Evolutionary conservation across 169 alveolate genomes (phyloP), one percentile per base, ranked within the genome.

Genomic region (Babesia caballi): DNA sequence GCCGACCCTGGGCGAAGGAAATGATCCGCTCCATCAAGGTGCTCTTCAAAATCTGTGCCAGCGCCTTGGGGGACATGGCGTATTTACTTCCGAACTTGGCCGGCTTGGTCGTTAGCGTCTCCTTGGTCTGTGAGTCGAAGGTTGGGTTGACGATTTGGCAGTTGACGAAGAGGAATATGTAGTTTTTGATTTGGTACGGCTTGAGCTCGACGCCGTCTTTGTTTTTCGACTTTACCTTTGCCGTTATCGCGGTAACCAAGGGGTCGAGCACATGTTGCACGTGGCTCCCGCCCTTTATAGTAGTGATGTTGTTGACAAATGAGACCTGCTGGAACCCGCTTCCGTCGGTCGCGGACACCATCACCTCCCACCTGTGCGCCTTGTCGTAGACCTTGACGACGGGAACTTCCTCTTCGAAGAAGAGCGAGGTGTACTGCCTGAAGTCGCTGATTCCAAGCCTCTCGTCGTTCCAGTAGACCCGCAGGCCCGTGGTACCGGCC

Each of bases 251-350:
- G 58, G 92, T 84, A 19, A 96, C 92, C 23, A 98, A 91, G 61
- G 97, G 98, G 68, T 98, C 99, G 2, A 96, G 84, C 3, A 97
- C 97, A 85, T 95, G 96, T 56, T 91, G 93, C 9, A 98, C 99
- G 82, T 98, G 99, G 2, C 99, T 95, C 8, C 99, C 99, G 0
- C 99, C 99, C 82, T 95, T 95, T 30, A 95, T 89, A 23, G 99
- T 98, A 82, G 97, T 92, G 42, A 98, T 97, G 51, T 97, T 92
- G 85, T 98, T 98, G 52, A 97, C 99, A 85, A 98, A 98, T 12
- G 99, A 95, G 28, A 97, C 99, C 84, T 97, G 97, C 56, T 95
- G 96, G 77, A 97, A 96, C 70, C 90, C 93, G 19, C 95, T 92
- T 19, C 97, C 96, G 66, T 95, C 98, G 14, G 95, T 65, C 28